phyloP scores from a whole-genome alignment of 129 eudicot species.

The sunflower (Helianthus annuus) region DNA sequence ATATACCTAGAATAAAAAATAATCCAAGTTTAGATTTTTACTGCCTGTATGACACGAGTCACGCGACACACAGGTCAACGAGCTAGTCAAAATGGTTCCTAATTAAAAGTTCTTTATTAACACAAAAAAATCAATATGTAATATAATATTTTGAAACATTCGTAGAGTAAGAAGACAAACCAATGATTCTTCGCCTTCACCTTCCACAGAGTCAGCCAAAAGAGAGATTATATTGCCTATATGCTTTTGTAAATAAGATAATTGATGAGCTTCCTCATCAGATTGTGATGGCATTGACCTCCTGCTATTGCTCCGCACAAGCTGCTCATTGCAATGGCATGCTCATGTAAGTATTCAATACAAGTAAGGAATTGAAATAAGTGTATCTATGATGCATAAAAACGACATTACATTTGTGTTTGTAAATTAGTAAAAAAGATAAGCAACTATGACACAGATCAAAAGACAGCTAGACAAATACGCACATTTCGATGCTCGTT shows the following conservation, averaged over 20 bases:
- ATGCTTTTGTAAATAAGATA: conserved; percentile 90
- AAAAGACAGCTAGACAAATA: no score
- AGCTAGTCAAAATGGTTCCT: neutral
- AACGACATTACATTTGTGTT: conserved; percentile 2
- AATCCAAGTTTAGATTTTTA: no score
- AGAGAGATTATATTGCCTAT: conserved; percentile 80
- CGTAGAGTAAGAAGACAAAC: conserved; percentile 47
- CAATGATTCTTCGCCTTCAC: conserved; percentile 82
- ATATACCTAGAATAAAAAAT: neutral
- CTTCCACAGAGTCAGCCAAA: conserved; percentile 72
- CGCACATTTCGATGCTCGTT: no score
- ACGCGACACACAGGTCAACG: neutral
- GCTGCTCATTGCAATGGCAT: conserved; percentile 48
- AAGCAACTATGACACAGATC: no score
- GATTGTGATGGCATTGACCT: conserved; percentile 91
- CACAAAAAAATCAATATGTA: neutral
- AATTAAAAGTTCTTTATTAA: neutral
- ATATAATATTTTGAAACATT: neutral
- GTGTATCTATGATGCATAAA: neutral
- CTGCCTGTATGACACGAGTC: no score
- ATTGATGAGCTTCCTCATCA: conserved; percentile 96
- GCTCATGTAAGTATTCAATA: conserved; percentile 2
- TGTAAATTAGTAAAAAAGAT: neutral
- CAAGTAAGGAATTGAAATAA: neutral
- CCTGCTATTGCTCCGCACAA: conserved; percentile 95